These are phyloP conservation scores for Trebouxia sp. DNA, from an alignment of 139 green algal genomes.

Conservation along the genomic window DNA sequence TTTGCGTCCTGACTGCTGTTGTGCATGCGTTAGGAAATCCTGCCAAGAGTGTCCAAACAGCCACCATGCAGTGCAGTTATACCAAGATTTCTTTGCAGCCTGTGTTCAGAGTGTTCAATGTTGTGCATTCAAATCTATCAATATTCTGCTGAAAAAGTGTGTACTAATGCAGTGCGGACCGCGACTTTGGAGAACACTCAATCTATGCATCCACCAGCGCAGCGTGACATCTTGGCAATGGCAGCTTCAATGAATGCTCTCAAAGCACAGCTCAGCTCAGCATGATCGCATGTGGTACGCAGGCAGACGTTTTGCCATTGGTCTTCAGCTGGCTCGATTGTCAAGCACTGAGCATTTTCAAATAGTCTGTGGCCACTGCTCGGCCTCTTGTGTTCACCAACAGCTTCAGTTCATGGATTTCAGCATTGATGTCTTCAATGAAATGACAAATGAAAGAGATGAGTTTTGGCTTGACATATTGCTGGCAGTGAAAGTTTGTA, in stretches of 20 bases:
- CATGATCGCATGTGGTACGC: too few species aligned
- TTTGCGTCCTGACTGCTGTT: not conserved
- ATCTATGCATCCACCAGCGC: not conserved
- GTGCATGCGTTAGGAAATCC: not conserved
- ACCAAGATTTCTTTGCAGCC: too few species aligned
- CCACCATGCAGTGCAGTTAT: too few species aligned
- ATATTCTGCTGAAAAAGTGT: not conserved
- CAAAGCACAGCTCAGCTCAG: too few species aligned
- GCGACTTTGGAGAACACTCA: conserved; percentile 26
- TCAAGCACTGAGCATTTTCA: conserved; percentile 6
- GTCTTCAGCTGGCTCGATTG: not conserved
- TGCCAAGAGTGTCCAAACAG: too few species aligned
- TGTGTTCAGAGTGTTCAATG: not conserved
- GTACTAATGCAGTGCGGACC: conserved; percentile 17
- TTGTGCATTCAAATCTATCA: not conserved
- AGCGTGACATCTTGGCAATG: too few species aligned
- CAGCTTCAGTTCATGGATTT: conserved; percentile 17
- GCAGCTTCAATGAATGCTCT: too few species aligned
- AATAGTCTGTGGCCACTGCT: conserved; percentile 8
- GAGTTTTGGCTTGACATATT: conserved; percentile 7
- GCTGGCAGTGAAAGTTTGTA: conserved; percentile 20
- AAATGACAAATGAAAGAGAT: conserved; percentile 6
- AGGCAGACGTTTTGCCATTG: not conserved
- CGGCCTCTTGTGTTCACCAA: conserved; percentile 25
- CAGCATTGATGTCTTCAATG: conserved; percentile 26